These are phyloP conservation scores for Saturnispora diversa DNA, from an alignment of 805 yeast genomes.

Conservation along the genomic window DNA sequence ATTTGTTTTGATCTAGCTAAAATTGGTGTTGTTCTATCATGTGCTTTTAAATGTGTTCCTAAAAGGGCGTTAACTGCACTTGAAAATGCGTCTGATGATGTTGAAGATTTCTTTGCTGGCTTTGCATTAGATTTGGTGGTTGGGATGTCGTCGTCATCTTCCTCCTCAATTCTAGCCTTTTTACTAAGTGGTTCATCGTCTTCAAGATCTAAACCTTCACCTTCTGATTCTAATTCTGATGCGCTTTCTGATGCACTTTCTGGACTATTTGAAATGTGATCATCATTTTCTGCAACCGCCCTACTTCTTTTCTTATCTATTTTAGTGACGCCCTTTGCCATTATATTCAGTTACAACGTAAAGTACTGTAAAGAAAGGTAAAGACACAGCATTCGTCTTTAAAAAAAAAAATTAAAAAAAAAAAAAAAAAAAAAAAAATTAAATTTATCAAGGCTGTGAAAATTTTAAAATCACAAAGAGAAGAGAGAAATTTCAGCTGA, in stretches of 20 bases:
- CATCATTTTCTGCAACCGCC: neutral
- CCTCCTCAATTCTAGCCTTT: conserved; percentile 18
- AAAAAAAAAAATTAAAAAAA: no score
- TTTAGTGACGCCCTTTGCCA: neutral
- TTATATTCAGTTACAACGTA: neutral
- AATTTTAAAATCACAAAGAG: no score
- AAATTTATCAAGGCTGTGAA: no score
- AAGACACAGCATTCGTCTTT: no score
- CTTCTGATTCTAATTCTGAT: conserved; percentile 11
- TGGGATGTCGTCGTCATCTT: conserved; percentile 17
- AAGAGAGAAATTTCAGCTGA: no score
- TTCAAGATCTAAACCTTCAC: no score
- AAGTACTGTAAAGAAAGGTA: no score
- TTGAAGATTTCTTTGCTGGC: conserved; percentile 52
- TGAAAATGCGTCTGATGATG: conserved; percentile 73
- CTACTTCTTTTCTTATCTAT: conserved; percentile 1
- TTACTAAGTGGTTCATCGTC: conserved; percentile 9
- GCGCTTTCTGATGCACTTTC: conserved; percentile 13
- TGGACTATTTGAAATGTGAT: neutral
- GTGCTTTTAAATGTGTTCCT: conserved; percentile 79
- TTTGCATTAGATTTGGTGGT: conserved; percentile 23
- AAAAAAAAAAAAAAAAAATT: no score
- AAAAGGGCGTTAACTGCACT: conserved; percentile 77
- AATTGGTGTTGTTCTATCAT: conserved; percentile 84
- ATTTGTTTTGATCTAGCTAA: conserved; percentile 72